These are phyloP conservation scores for Leccinum colubrinum DNA, from an alignment of 1,284 basidiomycete genomes.

Conservation along the genomic window DNA sequence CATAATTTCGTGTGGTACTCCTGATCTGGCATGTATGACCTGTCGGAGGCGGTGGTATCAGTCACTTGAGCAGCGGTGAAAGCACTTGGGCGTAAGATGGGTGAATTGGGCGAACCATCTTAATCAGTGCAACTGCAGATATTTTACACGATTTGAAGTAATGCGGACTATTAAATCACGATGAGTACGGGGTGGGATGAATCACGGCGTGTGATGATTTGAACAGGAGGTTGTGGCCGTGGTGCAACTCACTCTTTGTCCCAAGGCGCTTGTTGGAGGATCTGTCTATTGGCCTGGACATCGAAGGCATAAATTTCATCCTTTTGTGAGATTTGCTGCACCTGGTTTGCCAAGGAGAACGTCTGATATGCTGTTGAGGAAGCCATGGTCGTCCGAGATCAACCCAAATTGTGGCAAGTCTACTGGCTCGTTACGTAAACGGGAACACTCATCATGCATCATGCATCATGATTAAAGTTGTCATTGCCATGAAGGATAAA, in stretches of 20 bases:
- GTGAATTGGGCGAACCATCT: conserved; percentile 71
- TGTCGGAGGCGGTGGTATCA: conserved; percentile 31
- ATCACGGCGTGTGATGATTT: not conserved
- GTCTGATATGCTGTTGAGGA: conserved; percentile 67
- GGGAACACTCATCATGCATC: too few relatives aligned
- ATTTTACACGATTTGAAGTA: conserved; percentile 96
- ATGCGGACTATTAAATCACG: conserved; percentile 60
- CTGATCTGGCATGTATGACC: conserved; percentile 97
- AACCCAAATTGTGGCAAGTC: not conserved
- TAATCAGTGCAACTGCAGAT: conserved; percentile 93
- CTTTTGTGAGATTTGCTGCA: conserved; percentile 65
- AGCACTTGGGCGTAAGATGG: not conserved
- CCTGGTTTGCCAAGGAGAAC: conserved; percentile 83
- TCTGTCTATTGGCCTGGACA: conserved; percentile 63
- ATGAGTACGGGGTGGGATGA: conserved; percentile 4
- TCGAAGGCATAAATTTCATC: conserved; percentile 87
- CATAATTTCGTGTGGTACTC: conserved; percentile 98
- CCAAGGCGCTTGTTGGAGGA: conserved; percentile 83
- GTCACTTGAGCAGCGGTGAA: not conserved
- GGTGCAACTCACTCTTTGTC: conserved; percentile 64
- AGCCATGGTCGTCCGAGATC: conserved; percentile 22
- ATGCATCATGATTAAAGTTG: too few relatives aligned
- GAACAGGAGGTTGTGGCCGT: conserved; percentile 7
- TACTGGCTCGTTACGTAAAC: not conserved
- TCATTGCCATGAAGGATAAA: too few relatives aligned